A percentile compares a stretch with the other conserved stretches of the same genome.
phyloP scores from a whole-genome alignment of 352 stramenopile genomes.

The Globisporangium paroecandrum region DNA sequence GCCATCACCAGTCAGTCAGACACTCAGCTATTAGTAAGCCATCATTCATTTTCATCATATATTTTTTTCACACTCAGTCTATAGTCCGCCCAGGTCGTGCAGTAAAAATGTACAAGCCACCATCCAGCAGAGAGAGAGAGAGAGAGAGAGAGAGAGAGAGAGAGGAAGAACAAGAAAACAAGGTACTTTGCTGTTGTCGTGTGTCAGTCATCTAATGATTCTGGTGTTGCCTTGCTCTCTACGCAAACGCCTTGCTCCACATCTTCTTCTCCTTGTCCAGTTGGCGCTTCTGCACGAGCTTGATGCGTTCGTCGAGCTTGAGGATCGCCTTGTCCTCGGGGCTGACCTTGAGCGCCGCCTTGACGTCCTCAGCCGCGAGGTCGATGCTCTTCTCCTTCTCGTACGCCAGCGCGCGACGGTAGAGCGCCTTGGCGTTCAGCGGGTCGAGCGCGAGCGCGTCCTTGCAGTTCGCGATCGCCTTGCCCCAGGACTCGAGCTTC shows the following conservation, averaged over 20 bases:
- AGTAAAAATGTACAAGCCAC: background rate
- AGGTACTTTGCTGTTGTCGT: conserved; percentile 4
- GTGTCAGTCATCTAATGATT: background rate
- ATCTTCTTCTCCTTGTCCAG: conserved; percentile 90
- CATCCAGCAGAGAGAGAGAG: no score
- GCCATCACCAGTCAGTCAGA: background rate
- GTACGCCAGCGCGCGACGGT: conserved; percentile 79
- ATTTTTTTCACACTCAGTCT: background rate
- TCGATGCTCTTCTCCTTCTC: conserved; percentile 88
- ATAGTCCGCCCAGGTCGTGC: background rate
- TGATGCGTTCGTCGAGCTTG: conserved; percentile 72
- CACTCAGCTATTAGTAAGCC: background rate
- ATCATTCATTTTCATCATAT: conserved; percentile 2
- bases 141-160: background rate
- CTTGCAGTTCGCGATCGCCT: conserved; percentile 84
- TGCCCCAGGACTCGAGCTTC: conserved; percentile 89
- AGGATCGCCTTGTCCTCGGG: conserved; percentile 78
- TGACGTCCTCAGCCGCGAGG: conserved; percentile 56
- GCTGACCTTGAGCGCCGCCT: conserved; percentile 44
- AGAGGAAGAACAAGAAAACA: background rate
- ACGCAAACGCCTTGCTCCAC: conserved; percentile 84
- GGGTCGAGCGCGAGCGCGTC: conserved; percentile 75
- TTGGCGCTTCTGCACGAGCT: conserved; percentile 64
- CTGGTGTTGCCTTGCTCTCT: background rate
- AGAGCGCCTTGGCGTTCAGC: conserved; percentile 84